phyloP scores from a whole-genome alignment of 2,329 filamentous ascomycete genomes.

The Pezicula neosporulosa region DNA sequence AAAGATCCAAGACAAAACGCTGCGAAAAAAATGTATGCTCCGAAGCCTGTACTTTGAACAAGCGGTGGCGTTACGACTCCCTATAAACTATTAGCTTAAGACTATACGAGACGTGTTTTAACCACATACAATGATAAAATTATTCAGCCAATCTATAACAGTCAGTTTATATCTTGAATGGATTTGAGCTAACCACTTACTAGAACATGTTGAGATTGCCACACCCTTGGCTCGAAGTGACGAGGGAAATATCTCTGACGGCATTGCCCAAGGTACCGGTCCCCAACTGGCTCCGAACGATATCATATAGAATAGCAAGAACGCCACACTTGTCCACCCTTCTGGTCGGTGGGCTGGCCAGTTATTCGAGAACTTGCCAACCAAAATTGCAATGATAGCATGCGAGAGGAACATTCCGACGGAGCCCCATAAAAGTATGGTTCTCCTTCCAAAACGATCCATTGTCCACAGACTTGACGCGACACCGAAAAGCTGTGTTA shows the following conservation, averaged over 20 bases:
- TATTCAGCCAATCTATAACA: conserved; percentile 55
- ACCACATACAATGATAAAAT: conserved; percentile 38
- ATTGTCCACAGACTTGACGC: conserved; percentile 43
- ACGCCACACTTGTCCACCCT: conserved; percentile 52
- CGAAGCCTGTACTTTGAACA: conserved; percentile 52
- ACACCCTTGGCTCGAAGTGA: conserved; percentile 60
- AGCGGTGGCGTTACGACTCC: conserved; percentile 61
- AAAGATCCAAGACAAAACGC: conserved; percentile 42
- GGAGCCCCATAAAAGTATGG: conserved; percentile 40
- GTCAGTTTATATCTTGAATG: conserved; percentile 17
- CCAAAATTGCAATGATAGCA: conserved; percentile 48
- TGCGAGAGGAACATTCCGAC: conserved; percentile 41
- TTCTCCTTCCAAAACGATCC: conserved; percentile 41
- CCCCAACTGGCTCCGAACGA: conserved; percentile 40
- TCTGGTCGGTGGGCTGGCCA: conserved; percentile 46
- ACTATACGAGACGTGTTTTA: no score
- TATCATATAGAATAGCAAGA: conserved; percentile 57
- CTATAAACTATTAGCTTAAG: no score
- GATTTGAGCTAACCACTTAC: no score
- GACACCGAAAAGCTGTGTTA: conserved; percentile 43
- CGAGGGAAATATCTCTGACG: conserved; percentile 57
- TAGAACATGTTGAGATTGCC: conserved; percentile 44
- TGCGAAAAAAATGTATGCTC: conserved; percentile 52
- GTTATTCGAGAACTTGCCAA: conserved; percentile 45
- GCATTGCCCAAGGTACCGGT: conserved; percentile 30